phyloP scores from a whole-genome alignment of 2,329 filamentous ascomycete genomes.

The Sclerotinia spermophila region DNA sequence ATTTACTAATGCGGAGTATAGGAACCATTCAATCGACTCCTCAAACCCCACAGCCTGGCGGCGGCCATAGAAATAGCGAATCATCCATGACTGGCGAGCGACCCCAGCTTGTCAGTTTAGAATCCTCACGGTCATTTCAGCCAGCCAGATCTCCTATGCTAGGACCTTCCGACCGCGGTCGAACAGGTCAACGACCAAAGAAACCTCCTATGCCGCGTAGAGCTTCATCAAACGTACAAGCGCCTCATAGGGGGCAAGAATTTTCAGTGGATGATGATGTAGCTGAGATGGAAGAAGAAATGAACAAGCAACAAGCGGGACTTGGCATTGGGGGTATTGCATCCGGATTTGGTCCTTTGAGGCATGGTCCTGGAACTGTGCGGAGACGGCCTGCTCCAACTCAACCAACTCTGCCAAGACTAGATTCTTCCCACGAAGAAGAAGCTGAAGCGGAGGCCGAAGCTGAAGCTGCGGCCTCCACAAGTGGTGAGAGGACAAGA shows the following conservation, averaged over 20 bases:
- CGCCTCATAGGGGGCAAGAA: constrained; percentile 75
- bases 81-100: constrained; percentile 31
- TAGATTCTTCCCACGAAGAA: constrained; percentile 47
- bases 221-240: constrained; percentile 65
- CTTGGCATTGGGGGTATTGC: constrained; percentile 37
- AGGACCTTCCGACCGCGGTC: constrained; percentile 35
- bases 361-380: constrained; percentile 49
- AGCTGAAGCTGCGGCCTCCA: constrained; percentile 16
- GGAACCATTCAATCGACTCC: constrained; percentile 30
- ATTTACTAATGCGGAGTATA: constrained; percentile 17
- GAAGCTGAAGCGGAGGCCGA: constrained; percentile 38
- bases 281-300: constrained; percentile 72
- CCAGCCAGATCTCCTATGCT: constrained; percentile 34
- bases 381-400: constrained; percentile 47
- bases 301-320: constrained; percentile 45
- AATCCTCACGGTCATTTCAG: constrained; percentile 34
- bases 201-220: constrained; percentile 73
- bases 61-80: constrained; percentile 34
- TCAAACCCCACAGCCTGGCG: constrained; percentile 20
- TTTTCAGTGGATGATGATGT: constrained; percentile 91
- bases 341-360: constrained; percentile 40
- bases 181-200: constrained; percentile 38
- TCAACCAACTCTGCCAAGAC: constrained; percentile 44
- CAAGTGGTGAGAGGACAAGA: constrained; percentile 22
- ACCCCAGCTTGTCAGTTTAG: constrained; percentile 30